Base-by-base conservation (phyloP, 345 rosid species). In the Gossypium sturtianum region DNA sequence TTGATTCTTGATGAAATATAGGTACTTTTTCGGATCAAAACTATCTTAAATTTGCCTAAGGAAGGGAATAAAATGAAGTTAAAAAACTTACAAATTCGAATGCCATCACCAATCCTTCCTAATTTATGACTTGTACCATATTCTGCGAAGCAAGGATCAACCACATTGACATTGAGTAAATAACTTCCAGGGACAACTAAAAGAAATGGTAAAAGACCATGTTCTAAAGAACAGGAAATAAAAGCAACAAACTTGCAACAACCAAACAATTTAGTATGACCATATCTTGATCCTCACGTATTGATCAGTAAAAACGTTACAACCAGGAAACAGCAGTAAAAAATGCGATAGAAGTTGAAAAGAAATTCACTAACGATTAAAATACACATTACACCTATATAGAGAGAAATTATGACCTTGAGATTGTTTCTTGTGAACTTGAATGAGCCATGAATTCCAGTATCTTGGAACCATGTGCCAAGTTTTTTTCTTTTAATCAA, bases 51-150 rank as follows among this genome's bases (percentile, higher is more conserved):
- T 70, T 73, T 54, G 15, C 58, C 20, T n/a, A 23, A 16, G n/a
- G 20, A 59, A 48, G 27, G 73, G 47, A 23, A 34, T 1, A 19
- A 76, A 44, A 57, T 29, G 29, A 23, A 47, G 25, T 11, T 9
- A 25, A 56, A 27, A 25, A 82, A 79, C 97, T 90, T 87, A 95
- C 99, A 95, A 25, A 95, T 69, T 72, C 96, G 96, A 82, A 95
- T 93, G 38, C 98, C 97, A 78, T 88, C 81, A 67, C 98, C 99
- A 19, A 91, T 57, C 76, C 86, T 93, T 56, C 99, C 99, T 75
- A 95, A 72, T 51, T 67, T 68, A 84, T 89, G 98, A 44, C 82
- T 78, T 8, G 99, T 86, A 52, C 94, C 96, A 82, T 84, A 91
- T 72, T 95, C 99, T 95, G 93, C 87, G 78, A 10, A 25, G 51